Conservation (phyloP, 2,329 filamentous ascomycete species). For the Scedosporium minutisporum region DNA sequence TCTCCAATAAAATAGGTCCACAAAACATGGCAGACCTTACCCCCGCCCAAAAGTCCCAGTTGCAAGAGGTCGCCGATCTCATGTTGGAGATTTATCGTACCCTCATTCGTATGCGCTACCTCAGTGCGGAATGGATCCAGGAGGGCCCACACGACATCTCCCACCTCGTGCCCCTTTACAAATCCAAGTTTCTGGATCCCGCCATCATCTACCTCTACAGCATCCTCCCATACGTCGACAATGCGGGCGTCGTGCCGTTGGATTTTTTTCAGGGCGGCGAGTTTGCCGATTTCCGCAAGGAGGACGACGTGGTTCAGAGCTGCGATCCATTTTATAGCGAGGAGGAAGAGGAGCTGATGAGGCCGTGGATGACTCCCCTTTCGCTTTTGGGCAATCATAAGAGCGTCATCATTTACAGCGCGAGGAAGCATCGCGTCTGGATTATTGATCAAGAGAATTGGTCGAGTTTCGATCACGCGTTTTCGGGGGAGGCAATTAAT, state of each 20-base stretch:
- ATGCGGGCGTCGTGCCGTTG: not conserved
- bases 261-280: constrained; percentile 10
- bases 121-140: constrained; percentile 13
- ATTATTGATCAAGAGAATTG: constrained; percentile 10
- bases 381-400: constrained; percentile 14
- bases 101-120: constrained; percentile 17
- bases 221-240: constrained; percentile 16
- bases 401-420: constrained; percentile 16
- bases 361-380: constrained; percentile 18
- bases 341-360: constrained; percentile 13
- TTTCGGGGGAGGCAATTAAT: not conserved
- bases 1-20: not conserved
- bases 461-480: constrained; percentile 1
- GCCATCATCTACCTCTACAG: constrained; percentile 17
- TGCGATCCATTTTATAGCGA: constrained; percentile 9
- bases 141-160: constrained; percentile 14
- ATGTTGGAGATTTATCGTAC: constrained; percentile 19
- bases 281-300: not conserved
- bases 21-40: not conserved
- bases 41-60: constrained; percentile 1
- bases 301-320: not conserved
- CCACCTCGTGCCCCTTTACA: constrained; percentile 1
- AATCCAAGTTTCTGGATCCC: constrained; percentile 9
- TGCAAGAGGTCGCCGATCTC: constrained; percentile 17
- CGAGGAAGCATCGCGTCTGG: constrained; percentile 14